These are phyloP conservation scores for Naganishia liquefaciens DNA, from an alignment of 1,284 basidiomycete genomes.

Conservation along the genomic window DNA sequence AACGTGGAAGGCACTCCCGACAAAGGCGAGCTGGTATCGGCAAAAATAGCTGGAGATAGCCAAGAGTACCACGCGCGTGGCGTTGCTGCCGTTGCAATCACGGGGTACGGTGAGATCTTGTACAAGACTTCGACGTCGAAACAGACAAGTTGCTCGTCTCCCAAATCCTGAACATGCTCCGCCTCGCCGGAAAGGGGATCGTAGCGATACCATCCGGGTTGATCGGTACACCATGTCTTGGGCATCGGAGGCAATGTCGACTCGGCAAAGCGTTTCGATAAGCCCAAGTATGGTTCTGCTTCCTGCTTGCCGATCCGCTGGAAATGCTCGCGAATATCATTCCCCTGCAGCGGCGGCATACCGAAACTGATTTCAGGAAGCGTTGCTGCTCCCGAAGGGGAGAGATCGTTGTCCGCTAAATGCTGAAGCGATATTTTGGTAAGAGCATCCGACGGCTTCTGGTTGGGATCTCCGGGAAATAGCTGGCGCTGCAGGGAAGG, in stretches of 20 bases:
- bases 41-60: constrained; percentile 89
- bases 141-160: constrained; percentile 70
- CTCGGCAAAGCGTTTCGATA: constrained; percentile 68
- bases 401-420: constrained; percentile 74
- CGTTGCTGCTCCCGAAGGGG: constrained; percentile 75
- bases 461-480: constrained; percentile 72
- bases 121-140: constrained; percentile 97
- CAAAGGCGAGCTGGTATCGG: constrained; percentile 54
- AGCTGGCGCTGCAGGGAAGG: constrained; percentile 76
- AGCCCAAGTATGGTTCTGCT: constrained; percentile 77
- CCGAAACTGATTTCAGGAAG: constrained; percentile 76
- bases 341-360: constrained; percentile 80
- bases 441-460: constrained; percentile 63
- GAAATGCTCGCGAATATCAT: constrained; percentile 86
- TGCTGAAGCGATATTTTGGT: constrained; percentile 78
- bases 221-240: constrained; percentile 68
- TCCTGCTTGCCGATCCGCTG: constrained; percentile 70
- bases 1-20: constrained; percentile 34
- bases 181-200: constrained; percentile 50
- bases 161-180: constrained; percentile 48
- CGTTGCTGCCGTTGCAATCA: constrained; percentile 88
- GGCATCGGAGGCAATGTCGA: constrained; percentile 63
- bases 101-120: constrained; percentile 72
- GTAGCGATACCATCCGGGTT: constrained; percentile 90
- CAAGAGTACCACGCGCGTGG: constrained; percentile 89